Evolutionary conservation across 129 eudicot species (phyloP).

Genomic region (Centella asiatica): DNA sequence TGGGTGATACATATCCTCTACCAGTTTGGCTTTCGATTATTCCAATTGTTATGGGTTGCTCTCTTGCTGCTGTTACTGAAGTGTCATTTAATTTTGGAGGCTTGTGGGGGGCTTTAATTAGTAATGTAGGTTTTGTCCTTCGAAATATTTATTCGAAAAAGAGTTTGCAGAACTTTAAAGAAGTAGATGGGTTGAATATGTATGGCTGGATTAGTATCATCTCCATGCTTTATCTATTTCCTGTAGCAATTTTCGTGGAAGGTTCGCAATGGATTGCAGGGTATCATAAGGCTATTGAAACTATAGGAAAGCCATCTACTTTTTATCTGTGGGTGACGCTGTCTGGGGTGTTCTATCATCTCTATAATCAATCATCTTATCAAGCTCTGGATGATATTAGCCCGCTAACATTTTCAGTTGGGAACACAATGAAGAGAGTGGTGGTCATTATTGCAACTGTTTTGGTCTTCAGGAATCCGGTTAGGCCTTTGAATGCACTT

Average conservation of each 20-base stretch:
- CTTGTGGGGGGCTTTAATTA: slow-evolving; percentile 91
- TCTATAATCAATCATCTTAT: slow-evolving; percentile 84
- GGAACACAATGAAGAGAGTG: slow-evolving; percentile 96
- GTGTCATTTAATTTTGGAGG: slow-evolving; percentile 94
- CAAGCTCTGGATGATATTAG: slow-evolving; percentile 98
- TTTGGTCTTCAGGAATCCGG: slow-evolving; percentile 86
- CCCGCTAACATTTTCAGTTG: slow-evolving; percentile 85
- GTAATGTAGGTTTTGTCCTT: slow-evolving; percentile 89
- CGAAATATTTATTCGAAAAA: slow-evolving; percentile 87
- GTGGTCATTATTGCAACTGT: slow-evolving; percentile 87
- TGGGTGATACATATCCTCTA: slow-evolving; percentile 72
- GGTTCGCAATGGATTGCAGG: slow-evolving; percentile 96
- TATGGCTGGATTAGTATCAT: slow-evolving; percentile 85
- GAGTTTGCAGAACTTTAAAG: slow-evolving; percentile 79
- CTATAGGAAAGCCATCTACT: slow-evolving; percentile 53
- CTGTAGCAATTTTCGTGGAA: slow-evolving; percentile 83
- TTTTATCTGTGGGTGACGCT: slow-evolving; percentile 83
- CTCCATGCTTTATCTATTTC: slow-evolving; percentile 70
- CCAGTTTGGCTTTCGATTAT: slow-evolving; percentile 82
- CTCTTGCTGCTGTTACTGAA: slow-evolving; percentile 90
- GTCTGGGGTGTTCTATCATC: slow-evolving; percentile 91
- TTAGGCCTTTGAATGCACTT: slow-evolving; percentile 89
- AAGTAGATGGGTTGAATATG: slow-evolving; percentile 88
- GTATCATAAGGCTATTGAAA: slow-evolving; percentile 73
- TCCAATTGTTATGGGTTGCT: slow-evolving; percentile 90